Evolutionary conservation across 2,329 filamentous ascomycete genomes (phyloP).

Genomic region (Coniochaeta ligniaria): DNA sequence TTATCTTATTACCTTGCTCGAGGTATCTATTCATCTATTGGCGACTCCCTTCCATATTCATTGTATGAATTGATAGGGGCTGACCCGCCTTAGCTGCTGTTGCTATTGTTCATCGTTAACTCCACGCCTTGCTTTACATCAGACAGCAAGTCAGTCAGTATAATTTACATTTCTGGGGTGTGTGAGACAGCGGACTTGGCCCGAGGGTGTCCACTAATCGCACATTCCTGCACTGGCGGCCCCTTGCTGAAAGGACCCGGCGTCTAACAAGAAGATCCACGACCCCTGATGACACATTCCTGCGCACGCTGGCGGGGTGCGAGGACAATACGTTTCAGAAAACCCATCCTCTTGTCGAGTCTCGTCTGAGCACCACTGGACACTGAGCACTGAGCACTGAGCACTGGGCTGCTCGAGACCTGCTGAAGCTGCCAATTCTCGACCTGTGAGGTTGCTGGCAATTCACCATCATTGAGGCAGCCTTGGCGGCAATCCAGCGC

Average conservation of each 20-base stretch:
- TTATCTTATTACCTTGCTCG: neutral
- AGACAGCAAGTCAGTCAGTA: neutral
- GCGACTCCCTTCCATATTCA: neutral
- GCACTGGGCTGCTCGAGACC: neutral
- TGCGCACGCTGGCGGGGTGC: neutral
- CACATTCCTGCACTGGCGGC: neutral
- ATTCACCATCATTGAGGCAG: neutral
- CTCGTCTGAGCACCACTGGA: neutral
- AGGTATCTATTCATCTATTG: neutral
- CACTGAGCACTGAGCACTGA: neutral
- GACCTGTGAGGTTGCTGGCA: neutral
- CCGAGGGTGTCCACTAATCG: neutral
- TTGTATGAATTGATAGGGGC: neutral
- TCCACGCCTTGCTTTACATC: neutral
- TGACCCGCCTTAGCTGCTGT: neutral
- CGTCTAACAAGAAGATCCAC: neutral
- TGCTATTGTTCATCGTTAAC: neutral
- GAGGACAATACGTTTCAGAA: constrained; percentile 2
- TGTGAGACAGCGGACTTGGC: neutral
- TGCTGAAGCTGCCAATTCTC: neutral
- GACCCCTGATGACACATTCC: constrained; percentile 3
- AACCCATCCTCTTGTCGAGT: neutral
- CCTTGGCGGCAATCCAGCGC: neutral
- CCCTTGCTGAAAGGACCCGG: neutral
- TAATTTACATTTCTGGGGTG: neutral